Conservation (phyloP, 1,284 basidiomycete species). For the Trametes sp. region DNA sequence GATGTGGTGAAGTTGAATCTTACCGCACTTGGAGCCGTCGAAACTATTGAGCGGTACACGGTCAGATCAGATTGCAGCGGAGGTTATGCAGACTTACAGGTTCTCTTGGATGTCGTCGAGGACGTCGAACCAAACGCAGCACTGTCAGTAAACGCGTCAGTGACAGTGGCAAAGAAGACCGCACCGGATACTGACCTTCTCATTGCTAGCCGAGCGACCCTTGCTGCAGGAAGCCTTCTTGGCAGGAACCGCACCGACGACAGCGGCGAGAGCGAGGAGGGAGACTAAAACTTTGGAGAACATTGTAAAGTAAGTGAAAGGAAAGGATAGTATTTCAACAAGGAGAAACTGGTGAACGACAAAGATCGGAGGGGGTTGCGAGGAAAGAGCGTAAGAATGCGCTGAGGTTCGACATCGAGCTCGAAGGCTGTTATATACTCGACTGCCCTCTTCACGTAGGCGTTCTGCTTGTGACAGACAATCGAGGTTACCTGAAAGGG, state of each 20-base stretch:
- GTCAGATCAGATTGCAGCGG: too few relatives aligned
- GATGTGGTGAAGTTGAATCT: neutral
- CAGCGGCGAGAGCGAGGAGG: conserved; percentile 19
- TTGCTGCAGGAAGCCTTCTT: conserved; percentile 30
- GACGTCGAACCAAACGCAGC: conserved; percentile 29
- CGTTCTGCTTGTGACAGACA: neutral
- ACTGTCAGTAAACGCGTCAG: conserved; percentile 6
- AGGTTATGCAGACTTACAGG: neutral
- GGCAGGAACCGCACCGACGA: conserved; percentile 21
- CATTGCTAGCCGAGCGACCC: conserved; percentile 42
- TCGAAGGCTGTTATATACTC: neutral
- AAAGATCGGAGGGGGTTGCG: neutral
- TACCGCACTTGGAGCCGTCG: conserved; percentile 31
- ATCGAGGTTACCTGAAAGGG: neutral
- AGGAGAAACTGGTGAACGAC: conserved; percentile 1
- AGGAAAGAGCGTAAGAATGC: conserved; percentile 6
- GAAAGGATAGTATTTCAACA: conserved; percentile 6
- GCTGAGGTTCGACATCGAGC: neutral
- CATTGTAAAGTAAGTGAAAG: conserved; percentile 11
- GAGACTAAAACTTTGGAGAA: conserved; percentile 18
- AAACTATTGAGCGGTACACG: too few relatives aligned
- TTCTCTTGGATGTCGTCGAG: conserved; percentile 28
- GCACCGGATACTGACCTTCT: conserved; percentile 25
- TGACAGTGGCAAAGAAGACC: too few relatives aligned
- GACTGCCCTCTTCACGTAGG: neutral